Base-by-base conservation (phyloP, 176 grass and related monocot genomes). In the Pontederia crassipes region DNA sequence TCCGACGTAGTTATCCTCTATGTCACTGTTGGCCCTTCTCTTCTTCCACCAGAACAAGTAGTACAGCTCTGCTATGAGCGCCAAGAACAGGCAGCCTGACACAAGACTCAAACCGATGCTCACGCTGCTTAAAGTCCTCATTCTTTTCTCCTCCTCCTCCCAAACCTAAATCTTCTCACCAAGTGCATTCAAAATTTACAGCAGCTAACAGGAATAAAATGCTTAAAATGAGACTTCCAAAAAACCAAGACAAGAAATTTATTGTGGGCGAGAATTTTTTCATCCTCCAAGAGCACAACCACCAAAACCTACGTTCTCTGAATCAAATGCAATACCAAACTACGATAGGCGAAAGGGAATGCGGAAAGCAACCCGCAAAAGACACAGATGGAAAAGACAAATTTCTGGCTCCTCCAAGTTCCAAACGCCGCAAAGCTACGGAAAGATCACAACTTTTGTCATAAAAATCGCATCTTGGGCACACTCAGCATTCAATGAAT, bases 31-130 rank as follows among this genome's bases (percentile, higher is more conserved):
- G 18, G 9, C 47, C 11, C 10, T 51, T 51, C 62, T 65, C 48
- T 52, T 65, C 62, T 65, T 65, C 62, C 62, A 65, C 62, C 62
- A 65, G 40, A 65, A 65, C 47, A 65, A 65, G 13, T 65, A 65
- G 62, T 65, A 65, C 11, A 65, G n/a, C 47, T 65, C 47, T 4
- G 17, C 47, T 2, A 65, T 12, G 15, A 65, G 26, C 17, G 62
- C 62, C 62, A 52, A 51, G 16, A 65, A 65, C 11, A 65, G 10
- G 20, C 46, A 65, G 15, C 62, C 62, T 17, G 48, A 50, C 17
- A 65, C 18, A 65, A 65, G 48, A 24, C 62, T 65, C 47, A 65
- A 51, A 46, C 47, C 62, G 28, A 65, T 52, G 62, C 62, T 48
- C 62, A 49, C 48, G 11, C 48, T 50, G 17, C 47, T 24, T 11